Base-by-base conservation (phyloP, 441 rosid genomes). In the Brassica hybrid region DNA sequence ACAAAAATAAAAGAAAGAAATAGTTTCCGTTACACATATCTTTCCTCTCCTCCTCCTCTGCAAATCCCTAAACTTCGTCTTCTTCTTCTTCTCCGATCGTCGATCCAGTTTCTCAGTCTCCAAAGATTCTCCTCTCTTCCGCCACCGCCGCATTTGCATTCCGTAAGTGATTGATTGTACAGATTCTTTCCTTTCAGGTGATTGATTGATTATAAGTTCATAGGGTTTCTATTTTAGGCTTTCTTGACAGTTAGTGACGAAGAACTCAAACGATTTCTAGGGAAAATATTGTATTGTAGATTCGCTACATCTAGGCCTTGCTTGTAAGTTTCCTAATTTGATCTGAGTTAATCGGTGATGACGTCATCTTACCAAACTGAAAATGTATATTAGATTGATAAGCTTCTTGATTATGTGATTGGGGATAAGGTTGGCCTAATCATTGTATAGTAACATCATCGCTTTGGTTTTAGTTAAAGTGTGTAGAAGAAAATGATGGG, bases 401-500 rank as follows among this genome's bases (percentile, higher is more conserved):
- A 14, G 18, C 7, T 52, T 52, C 58, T 38, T 38, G 50, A 38
- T 65, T 23, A 16, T 23, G 65, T 76, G 43, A 34, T 30, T 30
- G 10, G 27, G 10, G 32, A 5, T 34, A 17, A 11, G 58, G 21
- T 16, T 16, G 10, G 58, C 1, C 58, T 2, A 52, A 52, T 52
- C 58, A 7, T 52, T 52, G 56, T 50, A 50, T 50, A 25, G 66
- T 67, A 18, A 25, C 36, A 25, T 60, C 50, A 12, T 13, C 9
- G 41, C 23, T 56, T 38, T 43, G 64, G 64, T 66, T 38, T n/a
- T 17, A 13, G 43, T 56, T 69, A 27, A 5, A 4, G 58, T 69
- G 74, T 76, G 50, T 43, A 43, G 72, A 23, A 80, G 75, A 85
- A 57, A 57, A 89, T 92, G 94, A 84, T 84, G 41, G 90, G 90